A percentile compares a stretch with the other conserved stretches of the same genome.
These are phyloP conservation scores for Yamagishiella unicocca DNA, from an alignment of 139 green algal species.

Conservation along the genomic window DNA sequence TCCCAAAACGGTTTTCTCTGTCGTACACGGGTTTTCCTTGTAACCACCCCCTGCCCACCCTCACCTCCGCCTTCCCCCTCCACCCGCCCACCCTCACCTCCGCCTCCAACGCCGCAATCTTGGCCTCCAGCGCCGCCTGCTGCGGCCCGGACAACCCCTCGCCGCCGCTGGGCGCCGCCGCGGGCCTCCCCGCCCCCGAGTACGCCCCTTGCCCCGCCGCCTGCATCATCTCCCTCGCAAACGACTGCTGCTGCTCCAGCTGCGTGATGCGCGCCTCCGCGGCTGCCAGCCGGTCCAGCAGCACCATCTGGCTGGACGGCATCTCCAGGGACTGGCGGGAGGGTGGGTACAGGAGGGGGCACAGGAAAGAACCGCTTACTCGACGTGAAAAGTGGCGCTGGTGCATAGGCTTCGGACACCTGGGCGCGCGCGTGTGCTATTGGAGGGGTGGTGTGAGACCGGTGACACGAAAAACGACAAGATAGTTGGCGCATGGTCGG, in stretches of 20 bases:
- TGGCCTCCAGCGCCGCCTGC: constrained; percentile 38
- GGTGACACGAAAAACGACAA: no score
- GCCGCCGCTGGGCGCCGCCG: background rate
- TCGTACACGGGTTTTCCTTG: no score
- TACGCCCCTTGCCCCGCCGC: constrained; percentile 6
- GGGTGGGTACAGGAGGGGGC: no score
- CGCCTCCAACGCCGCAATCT: constrained; percentile 27
- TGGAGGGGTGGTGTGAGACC: no score
- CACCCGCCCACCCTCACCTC: background rate
- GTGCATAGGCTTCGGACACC: no score
- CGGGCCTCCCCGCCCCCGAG: background rate
- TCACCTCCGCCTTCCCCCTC: background rate
- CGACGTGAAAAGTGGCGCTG: no score
- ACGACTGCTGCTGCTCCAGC: constrained; percentile 48
- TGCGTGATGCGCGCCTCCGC: constrained; percentile 43
- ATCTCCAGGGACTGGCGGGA: constrained; percentile 13
- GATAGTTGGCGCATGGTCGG: no score
- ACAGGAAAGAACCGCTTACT: no score
- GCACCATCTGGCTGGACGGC: constrained; percentile 33
- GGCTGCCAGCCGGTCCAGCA: constrained; percentile 31
- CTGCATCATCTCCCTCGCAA: constrained; percentile 34
- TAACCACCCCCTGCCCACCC: no score
- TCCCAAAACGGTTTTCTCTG: no score
- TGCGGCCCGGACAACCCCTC: constrained; percentile 11
- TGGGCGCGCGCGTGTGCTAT: no score